Evolutionary conservation across 371 early-diverging fungal genomes (phyloP).

Genomic region (Dipsacomyces acuminosporus): DNA sequence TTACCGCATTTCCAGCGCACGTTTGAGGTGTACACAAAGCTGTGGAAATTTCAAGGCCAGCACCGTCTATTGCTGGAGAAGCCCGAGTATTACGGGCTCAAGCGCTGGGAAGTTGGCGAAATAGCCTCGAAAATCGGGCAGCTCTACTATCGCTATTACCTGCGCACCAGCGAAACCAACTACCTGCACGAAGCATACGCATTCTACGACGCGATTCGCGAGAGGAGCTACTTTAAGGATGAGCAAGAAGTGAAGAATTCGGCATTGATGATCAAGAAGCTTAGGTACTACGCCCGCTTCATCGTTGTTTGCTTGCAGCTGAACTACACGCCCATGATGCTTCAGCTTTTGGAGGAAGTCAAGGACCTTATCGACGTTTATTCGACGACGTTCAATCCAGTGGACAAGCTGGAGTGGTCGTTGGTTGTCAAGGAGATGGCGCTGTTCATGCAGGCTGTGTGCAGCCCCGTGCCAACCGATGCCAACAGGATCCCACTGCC

Average conservation of each 20-base stretch:
- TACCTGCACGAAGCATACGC: constrained; percentile 89
- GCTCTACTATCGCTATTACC: constrained; percentile 80
- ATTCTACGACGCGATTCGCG: constrained; percentile 94
- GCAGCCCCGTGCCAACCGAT: constrained; percentile 71
- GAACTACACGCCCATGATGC: constrained; percentile 69
- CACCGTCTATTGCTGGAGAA: constrained; percentile 81
- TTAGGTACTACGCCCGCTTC: constrained; percentile 94
- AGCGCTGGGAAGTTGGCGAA: constrained; percentile 97
- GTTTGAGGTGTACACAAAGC: constrained; percentile 93
- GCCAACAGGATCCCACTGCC: constrained; percentile 58
- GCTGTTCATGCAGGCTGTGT: constrained; percentile 87
- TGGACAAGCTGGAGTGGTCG: constrained; percentile 90
- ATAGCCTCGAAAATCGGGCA: constrained; percentile 97
- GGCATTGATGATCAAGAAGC: constrained; percentile 88
- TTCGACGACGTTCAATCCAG: constrained; percentile 74
- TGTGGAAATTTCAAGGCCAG: constrained; percentile 94
- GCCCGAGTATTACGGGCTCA: constrained; percentile 83
- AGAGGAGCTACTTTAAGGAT: constrained; percentile 90
- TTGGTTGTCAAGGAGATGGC: constrained; percentile 84
- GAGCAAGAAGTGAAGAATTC: constrained; percentile 86
- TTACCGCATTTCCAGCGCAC: constrained; percentile 90
- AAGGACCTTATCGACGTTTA: constrained; percentile 82
- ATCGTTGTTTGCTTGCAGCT: constrained; percentile 90
- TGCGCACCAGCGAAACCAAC: constrained; percentile 93
- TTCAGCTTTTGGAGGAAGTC: constrained; percentile 75